A percentile compares a stretch with the other conserved stretches of the same genome.
Evolutionary conservation across 164 flowering plant species (phyloP).

Genomic region (Vitis vinifera): DNA sequence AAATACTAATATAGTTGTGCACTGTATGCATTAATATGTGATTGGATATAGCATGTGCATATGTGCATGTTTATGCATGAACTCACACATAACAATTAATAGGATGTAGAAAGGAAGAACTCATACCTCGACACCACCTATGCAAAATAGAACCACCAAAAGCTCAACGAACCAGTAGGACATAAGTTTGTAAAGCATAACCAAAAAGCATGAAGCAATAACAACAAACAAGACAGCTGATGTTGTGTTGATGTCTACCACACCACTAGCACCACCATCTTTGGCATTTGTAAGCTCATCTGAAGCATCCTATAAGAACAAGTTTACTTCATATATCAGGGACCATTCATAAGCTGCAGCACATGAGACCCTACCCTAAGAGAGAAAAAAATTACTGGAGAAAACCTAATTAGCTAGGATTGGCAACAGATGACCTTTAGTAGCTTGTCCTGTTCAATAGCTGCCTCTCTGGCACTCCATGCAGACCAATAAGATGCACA

Average conservation of each 20-base stretch:
- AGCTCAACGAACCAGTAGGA: conserved; percentile 86
- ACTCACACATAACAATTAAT: background rate
- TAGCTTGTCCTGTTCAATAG: conserved; percentile 83
- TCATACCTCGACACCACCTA: conserved; percentile 96
- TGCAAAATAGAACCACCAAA: conserved; percentile 93
- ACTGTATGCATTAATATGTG: too few relatives aligned
- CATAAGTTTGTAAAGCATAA: conserved; percentile 94
- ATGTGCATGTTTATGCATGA: too few relatives aligned
- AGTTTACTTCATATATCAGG: background rate
- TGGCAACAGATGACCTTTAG: conserved; percentile 55
- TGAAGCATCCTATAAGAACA: conserved; percentile 69
- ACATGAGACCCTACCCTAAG: background rate
- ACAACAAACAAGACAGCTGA: conserved; percentile 87
- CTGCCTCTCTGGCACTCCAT: conserved; percentile 91
- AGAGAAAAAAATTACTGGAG: background rate
- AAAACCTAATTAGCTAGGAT: background rate
- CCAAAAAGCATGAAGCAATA: conserved; percentile 87
- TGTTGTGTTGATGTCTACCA: conserved; percentile 77
- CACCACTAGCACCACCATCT: conserved; percentile 40
- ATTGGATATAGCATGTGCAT: too few relatives aligned
- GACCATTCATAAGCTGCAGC: background rate
- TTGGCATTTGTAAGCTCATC: conserved; percentile 50
- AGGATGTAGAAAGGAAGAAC: conserved; percentile 5
- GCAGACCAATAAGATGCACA: conserved; percentile 99
- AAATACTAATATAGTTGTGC: too few relatives aligned